These are phyloP conservation scores for Trypanosoma avium DNA, from an alignment of 208 protist genomes.

Conservation along the genomic window DNA sequence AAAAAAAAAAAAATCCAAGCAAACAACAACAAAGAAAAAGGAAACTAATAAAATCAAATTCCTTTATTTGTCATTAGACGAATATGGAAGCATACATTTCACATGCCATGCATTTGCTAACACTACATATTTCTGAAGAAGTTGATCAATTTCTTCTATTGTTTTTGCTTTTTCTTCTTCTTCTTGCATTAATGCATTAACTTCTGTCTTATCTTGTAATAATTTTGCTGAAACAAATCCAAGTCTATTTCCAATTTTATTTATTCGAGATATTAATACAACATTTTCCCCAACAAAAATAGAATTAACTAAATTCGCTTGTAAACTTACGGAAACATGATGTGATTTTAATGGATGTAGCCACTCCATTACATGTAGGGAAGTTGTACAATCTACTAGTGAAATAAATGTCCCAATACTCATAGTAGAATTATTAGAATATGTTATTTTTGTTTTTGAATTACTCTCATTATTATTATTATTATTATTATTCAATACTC, in stretches of 20 bases:
- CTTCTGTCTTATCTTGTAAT: background rate
- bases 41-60: too few relatives aligned
- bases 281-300: conserved; percentile 44
- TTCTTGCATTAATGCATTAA: conserved; percentile 8
- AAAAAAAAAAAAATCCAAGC: background rate
- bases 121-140: conserved; percentile 35
- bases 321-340: conserved; percentile 75
- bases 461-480: too few relatives aligned
- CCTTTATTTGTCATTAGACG: too few relatives aligned
- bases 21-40: conserved; percentile 15
- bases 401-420: conserved; percentile 43
- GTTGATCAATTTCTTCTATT: background rate
- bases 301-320: conserved; percentile 35
- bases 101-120: conserved; percentile 55
- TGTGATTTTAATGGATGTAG: conserved; percentile 39
- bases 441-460: too few relatives aligned
- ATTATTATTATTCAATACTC: too few relatives aligned
- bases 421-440: too few relatives aligned
- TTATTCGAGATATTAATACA: conserved; percentile 58
- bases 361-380: conserved; percentile 65
- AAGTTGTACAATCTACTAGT: conserved; percentile 64
- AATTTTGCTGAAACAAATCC: conserved; percentile 61
- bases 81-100: conserved; percentile 40
- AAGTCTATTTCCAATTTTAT: conserved; percentile 74
- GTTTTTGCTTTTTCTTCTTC: background rate